Base-by-base conservation (phyloP, 2,329 filamentous ascomycete species). In the Coniochaeta pulveracea region DNA sequence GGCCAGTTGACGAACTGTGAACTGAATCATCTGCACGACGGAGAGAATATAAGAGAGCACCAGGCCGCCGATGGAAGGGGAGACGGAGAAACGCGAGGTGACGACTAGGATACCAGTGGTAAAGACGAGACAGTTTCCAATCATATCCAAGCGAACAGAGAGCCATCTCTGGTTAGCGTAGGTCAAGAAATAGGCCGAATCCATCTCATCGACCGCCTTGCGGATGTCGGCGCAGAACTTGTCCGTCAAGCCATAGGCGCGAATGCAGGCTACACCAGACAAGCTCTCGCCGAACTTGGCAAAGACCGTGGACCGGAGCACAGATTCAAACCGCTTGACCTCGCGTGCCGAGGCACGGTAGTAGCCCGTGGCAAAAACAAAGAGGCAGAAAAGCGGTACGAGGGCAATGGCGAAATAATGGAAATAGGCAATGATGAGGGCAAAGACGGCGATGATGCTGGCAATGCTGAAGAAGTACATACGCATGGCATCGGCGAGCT, bases 101-200 rank as follows among this genome's bases (percentile, higher is more conserved):
- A 95, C 85, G 22, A 96, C 88, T 12, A 98, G 64, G 38, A 96
- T 88, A 33, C 85, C 85, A 2, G 81, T 85, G 0, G 80, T 81
- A 50, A 96, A 91, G 11, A 96, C 85, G 3, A 98, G 68, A 10
- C 82, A 48, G 40, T 82, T 88, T 14, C 86, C 85, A 34, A 96
- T 84, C 23, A 78, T 62, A 52, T 96, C 91, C 2, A 96, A 68
- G 4, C 91, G 78, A 3, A 88, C 63, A 7, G 83, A 85, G 11
- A 96, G 67, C 89, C 89, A 98, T 24, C 91, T 74, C 60, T 96
- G 89, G 51, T 95, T 96, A 4, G 85, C 83, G 52, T 93, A 96
- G 0, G 89, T 96, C 22, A 96, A 68, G 54, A 85, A 98, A 57
- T 96, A 96, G 0, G 89, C 89, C 16, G 80, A 75, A 52, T 96